Evolutionary conservation across 306 rosid species (phyloP).

Genomic region (Nissolia schottii): DNA sequence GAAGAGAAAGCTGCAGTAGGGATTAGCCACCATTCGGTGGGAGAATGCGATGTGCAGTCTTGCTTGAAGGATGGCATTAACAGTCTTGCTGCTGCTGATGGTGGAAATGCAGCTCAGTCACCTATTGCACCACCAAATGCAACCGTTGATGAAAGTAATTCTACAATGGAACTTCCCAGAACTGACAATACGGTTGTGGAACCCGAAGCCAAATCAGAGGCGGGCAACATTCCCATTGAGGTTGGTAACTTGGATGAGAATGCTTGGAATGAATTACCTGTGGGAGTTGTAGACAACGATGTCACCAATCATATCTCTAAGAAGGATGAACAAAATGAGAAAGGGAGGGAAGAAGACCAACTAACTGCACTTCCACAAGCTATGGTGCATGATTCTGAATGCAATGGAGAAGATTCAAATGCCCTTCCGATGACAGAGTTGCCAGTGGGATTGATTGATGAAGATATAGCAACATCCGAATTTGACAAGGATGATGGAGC

Average conservation of each 20-base stretch:
- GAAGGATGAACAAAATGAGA: background rate
- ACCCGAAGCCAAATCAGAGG: background rate
- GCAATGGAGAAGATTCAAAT: background rate
- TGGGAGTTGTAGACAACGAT: conserved; percentile 21
- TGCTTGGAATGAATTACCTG: conserved; percentile 18
- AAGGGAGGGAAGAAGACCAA: background rate
- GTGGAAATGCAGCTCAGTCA: background rate
- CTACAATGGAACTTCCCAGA: background rate
- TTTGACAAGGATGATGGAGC: background rate
- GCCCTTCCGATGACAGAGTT: background rate
- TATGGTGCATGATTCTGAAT: background rate
- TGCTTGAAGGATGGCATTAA: background rate
- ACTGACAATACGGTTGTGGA: background rate
- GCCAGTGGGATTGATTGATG: conserved; percentile 14
- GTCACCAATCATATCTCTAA: background rate
- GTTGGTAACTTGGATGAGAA: background rate
- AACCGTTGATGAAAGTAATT: background rate
- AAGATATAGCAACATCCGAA: background rate
- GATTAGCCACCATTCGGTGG: background rate
- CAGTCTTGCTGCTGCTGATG: background rate
- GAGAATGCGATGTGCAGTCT: background rate
- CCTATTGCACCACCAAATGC: background rate
- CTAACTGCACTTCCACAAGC: background rate
- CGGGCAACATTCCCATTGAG: background rate
- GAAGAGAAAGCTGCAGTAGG: conserved; percentile 7